Evolutionary conservation across 768 basidiomycete genomes (phyloP).

Genomic region (Cyclocybe aegerita): DNA sequence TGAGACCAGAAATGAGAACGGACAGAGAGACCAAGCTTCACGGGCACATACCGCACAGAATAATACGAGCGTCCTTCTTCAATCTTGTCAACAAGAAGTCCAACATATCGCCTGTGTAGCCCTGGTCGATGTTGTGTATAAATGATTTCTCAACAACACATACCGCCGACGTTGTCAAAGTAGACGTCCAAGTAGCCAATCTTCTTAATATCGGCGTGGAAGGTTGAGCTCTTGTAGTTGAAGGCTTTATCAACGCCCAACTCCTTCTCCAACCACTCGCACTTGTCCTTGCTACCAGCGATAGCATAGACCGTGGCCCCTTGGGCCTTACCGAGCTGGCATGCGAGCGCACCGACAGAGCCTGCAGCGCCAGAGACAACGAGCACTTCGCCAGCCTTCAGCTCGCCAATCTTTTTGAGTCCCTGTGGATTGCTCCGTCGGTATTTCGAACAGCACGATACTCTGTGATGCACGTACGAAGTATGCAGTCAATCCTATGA

Average conservation of each 20-base stretch:
- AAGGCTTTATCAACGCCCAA: conserved; percentile 80
- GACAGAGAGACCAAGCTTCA: neutral
- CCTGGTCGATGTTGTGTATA: neutral
- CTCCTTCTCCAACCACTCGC: conserved; percentile 80
- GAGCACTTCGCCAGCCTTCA: conserved; percentile 84
- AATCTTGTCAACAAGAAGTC: conserved; percentile 75
- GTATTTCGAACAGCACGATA: no score
- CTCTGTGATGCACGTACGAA: conserved; percentile 50
- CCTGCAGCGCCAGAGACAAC: conserved; percentile 91
- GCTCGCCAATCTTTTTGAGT: conserved; percentile 72
- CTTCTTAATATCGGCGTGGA: conserved; percentile 71
- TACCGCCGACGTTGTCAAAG: conserved; percentile 80
- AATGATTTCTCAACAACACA: conserved; percentile 3
- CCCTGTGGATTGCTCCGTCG: conserved; percentile 47
- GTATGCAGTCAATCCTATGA: conserved; percentile 81
- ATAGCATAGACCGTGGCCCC: conserved; percentile 88
- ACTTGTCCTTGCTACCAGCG: conserved; percentile 84
- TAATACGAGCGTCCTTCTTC: conserved; percentile 76
- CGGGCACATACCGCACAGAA: conserved; percentile 67
- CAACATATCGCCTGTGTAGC: conserved; percentile 62
- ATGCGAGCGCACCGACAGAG: conserved; percentile 79
- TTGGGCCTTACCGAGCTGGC: conserved; percentile 77
- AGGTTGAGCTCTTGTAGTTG: conserved; percentile 83
- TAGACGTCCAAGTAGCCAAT: conserved; percentile 82
- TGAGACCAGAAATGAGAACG: conserved; percentile 1